Evolutionary conservation across 2,329 filamentous ascomycete species (phyloP), one percentile per base, ranked within the genome.

Genomic region (Fusarium sublunatum): DNA sequence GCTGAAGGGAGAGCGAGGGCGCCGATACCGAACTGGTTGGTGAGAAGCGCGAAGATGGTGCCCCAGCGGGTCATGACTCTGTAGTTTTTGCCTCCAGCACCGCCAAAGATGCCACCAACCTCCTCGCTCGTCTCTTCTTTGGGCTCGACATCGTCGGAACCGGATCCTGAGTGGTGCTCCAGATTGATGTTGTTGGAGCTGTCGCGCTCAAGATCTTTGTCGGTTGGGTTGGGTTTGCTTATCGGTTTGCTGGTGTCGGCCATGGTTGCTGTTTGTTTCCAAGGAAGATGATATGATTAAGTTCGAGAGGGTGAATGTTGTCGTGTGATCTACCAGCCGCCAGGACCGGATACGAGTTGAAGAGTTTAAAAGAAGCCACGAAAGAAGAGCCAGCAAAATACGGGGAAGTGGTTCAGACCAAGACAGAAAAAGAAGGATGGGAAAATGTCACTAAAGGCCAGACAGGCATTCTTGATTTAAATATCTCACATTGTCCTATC

Each of bases 1-100:
- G 87, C 88, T 75, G 86, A 88, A 2, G 88, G 88, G 67, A 90
- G 89, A 3, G 86, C 89, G 84, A 90, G 89, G 74, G 71, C 69
- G 7, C 68, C 70, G n/a, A 70, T 64, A 47, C 61, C 66, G 49
- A 70, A 60, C 24, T 70, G 65, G 36, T 69, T 69, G 19, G 66
- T 66, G 41, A 69, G 47, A 6, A 69, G 53, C 24, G 61, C 53
- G 40, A 69, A 63, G 7, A 64, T 46, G 3, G 61, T 62, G n/a
- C 55, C 56, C 54, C 52, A 65, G 10, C 64, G 64, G 22, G 64
- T 61, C 36, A 68, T 56, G 22, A 58, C 64, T 11, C 65, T 61
- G 35, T 58, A 67, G 24, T 57, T 58, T 19, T 67, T 62, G 15
- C 61, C 65, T 51, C 64, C 65, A 6, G 61, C 43, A 13, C 56